A percentile compares a stretch with the other conserved stretches of the same genome.
phyloP scores from a whole-genome alignment of 352 stramenopile species.

The Phytopythium mirpurense region DNA sequence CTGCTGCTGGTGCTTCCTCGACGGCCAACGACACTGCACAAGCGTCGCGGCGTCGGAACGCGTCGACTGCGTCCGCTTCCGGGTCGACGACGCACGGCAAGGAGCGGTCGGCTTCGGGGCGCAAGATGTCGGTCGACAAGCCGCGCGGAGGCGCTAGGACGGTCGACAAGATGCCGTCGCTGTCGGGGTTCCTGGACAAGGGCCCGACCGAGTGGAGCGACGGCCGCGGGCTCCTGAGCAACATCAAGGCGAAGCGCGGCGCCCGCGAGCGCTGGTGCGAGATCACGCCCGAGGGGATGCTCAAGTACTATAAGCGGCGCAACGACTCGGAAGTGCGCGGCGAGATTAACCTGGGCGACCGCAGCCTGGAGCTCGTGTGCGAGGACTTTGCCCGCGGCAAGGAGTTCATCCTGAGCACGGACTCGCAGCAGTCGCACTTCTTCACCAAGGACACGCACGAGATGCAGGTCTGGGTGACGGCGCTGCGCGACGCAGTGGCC shows the following conservation, averaged over 20 bases:
- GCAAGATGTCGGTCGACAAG: slow-evolving; percentile 23
- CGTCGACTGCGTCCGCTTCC: slow-evolving; percentile 9
- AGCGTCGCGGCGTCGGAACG: slow-evolving; percentile 4
- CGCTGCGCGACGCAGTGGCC: slow-evolving; percentile 57
- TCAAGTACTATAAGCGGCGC: slow-evolving; percentile 87
- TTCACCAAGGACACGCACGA: slow-evolving; percentile 72
- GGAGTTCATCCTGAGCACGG: slow-evolving; percentile 79
- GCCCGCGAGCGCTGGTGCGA: slow-evolving; percentile 83
- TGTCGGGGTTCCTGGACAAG: slow-evolving; percentile 79
- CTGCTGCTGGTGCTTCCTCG: neutral
- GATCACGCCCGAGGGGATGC: slow-evolving; percentile 56
- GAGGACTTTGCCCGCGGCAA: slow-evolving; percentile 68
- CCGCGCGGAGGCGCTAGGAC: slow-evolving; percentile 26
- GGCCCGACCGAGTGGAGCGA: slow-evolving; percentile 83
- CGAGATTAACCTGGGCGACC: slow-evolving; percentile 75
- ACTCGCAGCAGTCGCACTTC: slow-evolving; percentile 83
- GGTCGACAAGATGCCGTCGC: slow-evolving; percentile 63
- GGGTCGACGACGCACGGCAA: neutral
- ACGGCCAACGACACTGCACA: neutral
- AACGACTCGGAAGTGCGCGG: slow-evolving; percentile 75
- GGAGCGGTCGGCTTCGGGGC: slow-evolving; percentile 12
- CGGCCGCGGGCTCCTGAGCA: slow-evolving; percentile 54
- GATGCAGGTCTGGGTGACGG: slow-evolving; percentile 75
- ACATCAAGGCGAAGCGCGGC: slow-evolving; percentile 85
- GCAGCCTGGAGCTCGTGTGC: slow-evolving; percentile 78